These are phyloP conservation scores for Dioscorea cayenensis DNA, from an alignment of 116 monocot species.

Conservation along the genomic window DNA sequence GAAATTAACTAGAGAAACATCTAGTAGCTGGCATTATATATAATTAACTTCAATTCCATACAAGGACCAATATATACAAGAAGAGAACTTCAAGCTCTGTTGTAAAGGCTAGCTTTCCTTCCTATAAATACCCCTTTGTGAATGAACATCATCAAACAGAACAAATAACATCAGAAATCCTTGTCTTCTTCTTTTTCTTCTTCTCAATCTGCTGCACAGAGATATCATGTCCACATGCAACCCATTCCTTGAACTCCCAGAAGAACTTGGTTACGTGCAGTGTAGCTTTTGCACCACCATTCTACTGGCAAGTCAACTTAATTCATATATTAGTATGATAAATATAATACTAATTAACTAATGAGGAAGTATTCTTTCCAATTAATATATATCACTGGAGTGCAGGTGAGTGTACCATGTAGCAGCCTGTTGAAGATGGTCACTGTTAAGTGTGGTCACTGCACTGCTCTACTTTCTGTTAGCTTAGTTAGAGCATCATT, in stretches of 20 bases:
- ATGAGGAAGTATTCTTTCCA: no score
- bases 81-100: not conserved
- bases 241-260: conserved; percentile 50
- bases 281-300: conserved; percentile 87
- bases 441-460: conserved; percentile 86
- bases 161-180: not conserved
- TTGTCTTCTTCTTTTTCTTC: not conserved
- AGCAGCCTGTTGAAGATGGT: conserved; percentile 61
- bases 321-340: no score
- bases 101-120: not conserved
- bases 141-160: not conserved
- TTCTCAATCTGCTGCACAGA: not conserved
- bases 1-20: no score
- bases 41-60: no score
- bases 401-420: conserved; percentile 85
- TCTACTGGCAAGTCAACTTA: conserved; percentile 39
- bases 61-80: no score
- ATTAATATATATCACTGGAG: no score
- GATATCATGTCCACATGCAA: conserved; percentile 34
- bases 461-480: conserved; percentile 75
- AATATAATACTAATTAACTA: no score
- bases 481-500: conserved; percentile 40
- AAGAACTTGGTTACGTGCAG: conserved; percentile 89
- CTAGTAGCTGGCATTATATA: no score
- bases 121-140: not conserved